Percentiles rank a stretch among this genome's conserved stretches.
Evolutionary conservation across 2,329 filamentous ascomycete genomes (phyloP).

Genomic region (Nemania bipapillata): DNA sequence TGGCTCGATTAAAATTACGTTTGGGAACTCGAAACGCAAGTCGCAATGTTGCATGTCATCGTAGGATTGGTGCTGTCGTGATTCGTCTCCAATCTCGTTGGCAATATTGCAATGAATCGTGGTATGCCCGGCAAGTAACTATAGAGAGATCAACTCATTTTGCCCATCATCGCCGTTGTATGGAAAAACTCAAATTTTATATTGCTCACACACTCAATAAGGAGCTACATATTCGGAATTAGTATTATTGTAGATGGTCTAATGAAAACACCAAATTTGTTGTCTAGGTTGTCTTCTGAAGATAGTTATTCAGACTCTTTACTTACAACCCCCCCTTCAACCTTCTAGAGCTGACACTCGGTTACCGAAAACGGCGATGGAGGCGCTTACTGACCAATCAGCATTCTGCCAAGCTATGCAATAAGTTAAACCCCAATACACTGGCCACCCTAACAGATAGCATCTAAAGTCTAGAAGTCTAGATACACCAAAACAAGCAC

Average conservation of each 20-base stretch:
- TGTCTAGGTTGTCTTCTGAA: background rate
- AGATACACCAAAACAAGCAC: background rate
- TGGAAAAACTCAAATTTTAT: background rate
- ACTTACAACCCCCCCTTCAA: too few relatives aligned
- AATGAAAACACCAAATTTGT: background rate
- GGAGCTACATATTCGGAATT: too few relatives aligned
- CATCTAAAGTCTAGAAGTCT: too few relatives aligned
- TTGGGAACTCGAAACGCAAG: slow-evolving; percentile 14
- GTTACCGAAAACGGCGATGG: slow-evolving; percentile 35
- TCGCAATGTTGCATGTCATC: slow-evolving; percentile 27
- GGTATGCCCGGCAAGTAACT: background rate
- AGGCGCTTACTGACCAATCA: slow-evolving; percentile 27
- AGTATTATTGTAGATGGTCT: background rate
- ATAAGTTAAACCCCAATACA: slow-evolving; percentile 3
- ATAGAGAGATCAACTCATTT: background rate
- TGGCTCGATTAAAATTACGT: slow-evolving; percentile 29
- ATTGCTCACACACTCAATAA: too few relatives aligned
- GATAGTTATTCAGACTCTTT: too few relatives aligned
- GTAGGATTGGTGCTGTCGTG: slow-evolving; percentile 17
- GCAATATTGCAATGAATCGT: background rate
- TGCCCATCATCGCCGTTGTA: background rate
- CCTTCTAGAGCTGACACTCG: background rate
- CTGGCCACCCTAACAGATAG: background rate
- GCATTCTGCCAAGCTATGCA: background rate
- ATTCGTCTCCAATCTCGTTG: slow-evolving; percentile 9